These are phyloP conservation scores for Immersiporthe knoxdaviesiana DNA, from an alignment of 2,329 filamentous ascomycete genomes.

Conservation along the genomic window DNA sequence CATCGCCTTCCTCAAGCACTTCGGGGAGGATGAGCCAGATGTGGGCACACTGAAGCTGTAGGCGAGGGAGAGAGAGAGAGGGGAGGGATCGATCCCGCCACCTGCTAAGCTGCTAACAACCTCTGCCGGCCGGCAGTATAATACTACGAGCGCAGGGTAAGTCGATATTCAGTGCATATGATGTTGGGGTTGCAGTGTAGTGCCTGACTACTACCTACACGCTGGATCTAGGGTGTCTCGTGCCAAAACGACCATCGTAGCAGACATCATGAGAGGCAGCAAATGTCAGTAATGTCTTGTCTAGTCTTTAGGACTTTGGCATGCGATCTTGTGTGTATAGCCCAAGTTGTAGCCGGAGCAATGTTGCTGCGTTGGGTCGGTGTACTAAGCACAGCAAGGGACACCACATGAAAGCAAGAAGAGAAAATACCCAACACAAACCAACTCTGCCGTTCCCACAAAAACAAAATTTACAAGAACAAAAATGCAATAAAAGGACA, in stretches of 20 bases:
- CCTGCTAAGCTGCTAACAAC: background rate
- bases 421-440: background rate
- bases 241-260: background rate
- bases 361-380: background rate
- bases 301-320: background rate
- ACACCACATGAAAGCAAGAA: background rate
- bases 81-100: background rate
- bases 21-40: conserved; percentile 68
- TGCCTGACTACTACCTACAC: background rate
- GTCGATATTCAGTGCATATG: background rate
- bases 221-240: background rate
- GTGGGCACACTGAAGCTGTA: conserved; percentile 42
- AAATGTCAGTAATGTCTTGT: background rate
- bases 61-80: background rate
- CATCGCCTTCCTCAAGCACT: conserved; percentile 74
- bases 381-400: background rate
- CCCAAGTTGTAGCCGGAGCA: background rate
- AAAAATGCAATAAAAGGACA: background rate
- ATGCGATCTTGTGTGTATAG: too few relatives aligned
- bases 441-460: too few relatives aligned
- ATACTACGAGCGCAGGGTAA: background rate
- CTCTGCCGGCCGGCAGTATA: background rate
- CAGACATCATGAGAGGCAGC: background rate
- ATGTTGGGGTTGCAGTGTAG: background rate
- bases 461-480: background rate